Evolutionary conservation across 1,139 yeast genomes (phyloP).

Genomic region (Geotrichum histeridarum): DNA sequence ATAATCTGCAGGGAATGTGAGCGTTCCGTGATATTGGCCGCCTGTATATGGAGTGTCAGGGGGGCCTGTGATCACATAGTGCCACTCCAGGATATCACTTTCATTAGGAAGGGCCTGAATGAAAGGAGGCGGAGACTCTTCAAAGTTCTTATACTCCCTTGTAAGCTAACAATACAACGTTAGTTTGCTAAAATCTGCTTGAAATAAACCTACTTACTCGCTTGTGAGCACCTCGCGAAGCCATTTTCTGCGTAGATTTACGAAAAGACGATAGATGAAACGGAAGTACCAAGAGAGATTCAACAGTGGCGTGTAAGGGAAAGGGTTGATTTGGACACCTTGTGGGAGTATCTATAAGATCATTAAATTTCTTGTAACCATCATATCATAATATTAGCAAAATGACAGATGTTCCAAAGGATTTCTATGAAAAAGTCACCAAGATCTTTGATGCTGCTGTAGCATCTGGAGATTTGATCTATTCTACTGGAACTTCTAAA

Average conservation of each 20-base stretch:
- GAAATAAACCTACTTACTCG: not conserved
- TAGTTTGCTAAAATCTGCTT: not conserved
- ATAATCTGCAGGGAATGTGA: slow-evolving; percentile 78
- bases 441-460: slow-evolving; percentile 36
- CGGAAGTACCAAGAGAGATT: too few relatives aligned
- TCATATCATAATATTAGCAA: not conserved
- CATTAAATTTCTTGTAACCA: too few relatives aligned
- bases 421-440: slow-evolving; percentile 25
- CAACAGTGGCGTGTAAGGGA: too few relatives aligned
- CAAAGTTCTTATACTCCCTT: slow-evolving; percentile 71
- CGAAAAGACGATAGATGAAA: not conserved
- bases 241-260: not conserved
- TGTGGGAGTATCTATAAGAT: too few relatives aligned
- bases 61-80: slow-evolving; percentile 77
- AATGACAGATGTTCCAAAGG: slow-evolving; percentile 4
- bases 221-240: not conserved
- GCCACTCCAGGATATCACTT: slow-evolving; percentile 71
- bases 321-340: too few relatives aligned
- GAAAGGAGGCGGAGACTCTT: slow-evolving; percentile 73
- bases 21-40: slow-evolving; percentile 87
- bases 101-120: slow-evolving; percentile 82
- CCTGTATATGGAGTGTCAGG: slow-evolving; percentile 76
- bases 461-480: slow-evolving; percentile 32
- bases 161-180: slow-evolving; percentile 41
- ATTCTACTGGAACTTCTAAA: slow-evolving; percentile 30